A percentile compares a stretch with the other conserved stretches of the same genome.
phyloP scores from a whole-genome alignment of 164 flowering plant genomes.

The Cinnamomum chago region DNA sequence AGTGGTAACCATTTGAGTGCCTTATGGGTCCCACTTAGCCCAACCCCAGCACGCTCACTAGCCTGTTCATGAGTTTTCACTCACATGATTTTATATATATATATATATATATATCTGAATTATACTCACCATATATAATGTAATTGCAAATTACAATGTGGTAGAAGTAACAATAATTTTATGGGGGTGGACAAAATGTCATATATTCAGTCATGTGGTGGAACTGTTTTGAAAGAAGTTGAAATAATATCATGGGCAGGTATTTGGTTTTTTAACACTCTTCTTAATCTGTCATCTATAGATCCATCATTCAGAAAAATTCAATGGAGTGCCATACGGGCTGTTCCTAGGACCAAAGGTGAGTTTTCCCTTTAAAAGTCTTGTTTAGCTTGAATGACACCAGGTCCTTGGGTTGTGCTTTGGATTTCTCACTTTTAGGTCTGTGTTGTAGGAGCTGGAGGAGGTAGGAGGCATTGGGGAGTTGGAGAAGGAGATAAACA shows the following conservation, averaged over 20 bases:
- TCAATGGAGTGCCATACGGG: slow-evolving; percentile 90
- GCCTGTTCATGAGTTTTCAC: no score
- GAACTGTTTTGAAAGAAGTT: neutral
- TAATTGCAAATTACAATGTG: no score
- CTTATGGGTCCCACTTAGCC: no score
- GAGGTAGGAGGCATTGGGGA: slow-evolving; percentile 76
- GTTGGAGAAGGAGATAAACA: slow-evolving; percentile 59
- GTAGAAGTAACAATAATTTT: no score
- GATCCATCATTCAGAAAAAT: slow-evolving; percentile 90
- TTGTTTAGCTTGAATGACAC: neutral
- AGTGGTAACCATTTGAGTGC: no score
- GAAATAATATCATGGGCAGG: neutral
- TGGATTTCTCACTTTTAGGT: neutral
- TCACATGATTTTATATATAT: no score
- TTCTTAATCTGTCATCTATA: slow-evolving; percentile 11
- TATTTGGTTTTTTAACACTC: no score
- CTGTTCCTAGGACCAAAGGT: slow-evolving; percentile 90
- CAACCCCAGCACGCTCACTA: no score
- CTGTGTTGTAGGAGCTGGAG: slow-evolving; percentile 61
- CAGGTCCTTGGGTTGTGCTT: neutral
- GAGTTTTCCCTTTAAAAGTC: neutral
- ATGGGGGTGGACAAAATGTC: no score
- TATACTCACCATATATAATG: no score
- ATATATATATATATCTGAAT: no score
- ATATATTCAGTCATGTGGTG: no score